Evolutionary conservation across 345 rosid species (phyloP).

Genomic region (Bruguiera sexangula): DNA sequence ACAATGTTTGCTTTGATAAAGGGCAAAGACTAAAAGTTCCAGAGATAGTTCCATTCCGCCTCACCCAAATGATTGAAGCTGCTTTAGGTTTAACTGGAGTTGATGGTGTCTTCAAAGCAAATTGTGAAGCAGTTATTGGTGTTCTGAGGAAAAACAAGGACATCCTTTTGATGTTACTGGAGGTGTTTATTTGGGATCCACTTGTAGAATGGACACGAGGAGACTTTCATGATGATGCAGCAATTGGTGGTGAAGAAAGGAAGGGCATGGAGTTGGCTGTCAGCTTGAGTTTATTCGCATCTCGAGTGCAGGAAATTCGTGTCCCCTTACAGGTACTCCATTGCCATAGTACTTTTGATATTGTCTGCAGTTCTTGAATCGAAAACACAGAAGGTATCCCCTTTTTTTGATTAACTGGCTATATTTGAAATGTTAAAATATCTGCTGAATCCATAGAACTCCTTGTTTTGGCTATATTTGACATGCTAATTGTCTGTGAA

Average conservation of each 20-base stretch:
- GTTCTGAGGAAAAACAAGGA: slow-evolving; percentile 83
- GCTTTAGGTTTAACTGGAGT: slow-evolving; percentile 84
- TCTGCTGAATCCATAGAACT: background rate
- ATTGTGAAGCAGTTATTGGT: slow-evolving; percentile 78
- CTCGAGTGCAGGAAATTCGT: slow-evolving; percentile 94
- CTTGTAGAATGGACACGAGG: slow-evolving; percentile 96
- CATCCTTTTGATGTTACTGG: slow-evolving; percentile 72
- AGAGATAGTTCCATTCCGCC: slow-evolving; percentile 91
- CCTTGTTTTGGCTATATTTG: background rate
- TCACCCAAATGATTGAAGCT: slow-evolving; percentile 82
- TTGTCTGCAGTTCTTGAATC: background rate
- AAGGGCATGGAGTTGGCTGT: slow-evolving; percentile 97
- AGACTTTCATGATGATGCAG: slow-evolving; percentile 93
- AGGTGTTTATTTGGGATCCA: slow-evolving; percentile 95
- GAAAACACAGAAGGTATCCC: background rate
- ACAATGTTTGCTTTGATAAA: slow-evolving; percentile 94
- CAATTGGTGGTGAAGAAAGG: slow-evolving; percentile 95
- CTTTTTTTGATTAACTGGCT: no score
- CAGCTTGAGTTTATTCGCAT: slow-evolving; percentile 93
- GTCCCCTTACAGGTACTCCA: slow-evolving; percentile 78
- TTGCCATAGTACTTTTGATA: slow-evolving; percentile 11
- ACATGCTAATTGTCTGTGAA: no score
- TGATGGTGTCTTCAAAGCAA: slow-evolving; percentile 77
- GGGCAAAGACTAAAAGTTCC: slow-evolving; percentile 87
- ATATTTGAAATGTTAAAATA: background rate